A percentile compares a stretch with the other conserved stretches of the same genome.
Conservation (phyloP, 129 eudicot species). For the Smallanthus sonchifolius region DNA sequence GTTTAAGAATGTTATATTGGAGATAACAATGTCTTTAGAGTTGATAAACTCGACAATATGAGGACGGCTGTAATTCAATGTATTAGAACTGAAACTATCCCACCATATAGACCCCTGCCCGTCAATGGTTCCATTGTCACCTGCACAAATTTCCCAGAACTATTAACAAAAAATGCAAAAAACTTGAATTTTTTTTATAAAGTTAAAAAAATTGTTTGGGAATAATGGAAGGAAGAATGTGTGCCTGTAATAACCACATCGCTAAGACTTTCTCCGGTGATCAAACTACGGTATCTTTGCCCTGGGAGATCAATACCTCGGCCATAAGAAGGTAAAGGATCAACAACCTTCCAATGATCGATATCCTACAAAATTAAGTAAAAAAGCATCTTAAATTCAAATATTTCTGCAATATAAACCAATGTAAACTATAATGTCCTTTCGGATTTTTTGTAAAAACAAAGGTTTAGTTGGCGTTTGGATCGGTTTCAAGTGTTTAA, state of each 20-base stretch:
- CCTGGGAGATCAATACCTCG: constrained; percentile 69
- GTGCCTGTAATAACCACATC: constrained; percentile 84
- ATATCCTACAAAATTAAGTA: constrained; percentile 39
- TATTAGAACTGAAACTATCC: constrained; percentile 54
- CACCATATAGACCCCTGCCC: constrained; percentile 97
- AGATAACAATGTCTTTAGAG: constrained; percentile 62
- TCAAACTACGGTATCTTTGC: constrained; percentile 76
- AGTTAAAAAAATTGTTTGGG: neutral
- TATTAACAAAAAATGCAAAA: neutral
- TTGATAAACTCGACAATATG: constrained; percentile 71
- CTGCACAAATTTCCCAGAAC: constrained; percentile 27
- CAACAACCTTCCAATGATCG: constrained; percentile 63
- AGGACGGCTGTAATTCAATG: constrained; percentile 75
- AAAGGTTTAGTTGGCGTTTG: neutral
- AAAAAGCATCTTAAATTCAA: neutral
- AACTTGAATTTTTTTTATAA: neutral
- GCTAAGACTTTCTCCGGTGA: constrained; percentile 57
- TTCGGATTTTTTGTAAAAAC: neutral
- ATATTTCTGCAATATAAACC: constrained; percentile 1
- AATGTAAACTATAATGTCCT: neutral
- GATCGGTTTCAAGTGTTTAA: neutral
- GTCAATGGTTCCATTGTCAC: constrained; percentile 85
- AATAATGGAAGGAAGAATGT: neutral
- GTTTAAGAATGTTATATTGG: constrained; percentile 80
- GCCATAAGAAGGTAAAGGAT: constrained; percentile 79